Evolutionary conservation across 2,329 filamentous ascomycete species (phyloP).

Genomic region (Neurospora sp.): DNA sequence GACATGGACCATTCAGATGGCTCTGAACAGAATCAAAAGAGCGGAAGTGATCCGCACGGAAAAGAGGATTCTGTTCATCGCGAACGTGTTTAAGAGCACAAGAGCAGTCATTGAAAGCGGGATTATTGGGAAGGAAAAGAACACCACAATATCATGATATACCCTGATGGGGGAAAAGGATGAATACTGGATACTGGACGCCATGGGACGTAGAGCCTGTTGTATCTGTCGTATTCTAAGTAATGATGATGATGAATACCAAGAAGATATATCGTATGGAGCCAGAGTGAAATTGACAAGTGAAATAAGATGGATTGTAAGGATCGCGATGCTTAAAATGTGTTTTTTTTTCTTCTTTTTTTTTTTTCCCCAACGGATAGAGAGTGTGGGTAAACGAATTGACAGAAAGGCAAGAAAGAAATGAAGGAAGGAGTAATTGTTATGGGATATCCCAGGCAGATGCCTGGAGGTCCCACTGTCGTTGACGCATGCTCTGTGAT

Average conservation of each 20-base stretch:
- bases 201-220: background rate
- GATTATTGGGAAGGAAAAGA: background rate
- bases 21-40: background rate
- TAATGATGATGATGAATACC: background rate
- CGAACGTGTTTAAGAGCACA: background rate
- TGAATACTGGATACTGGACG: background rate
- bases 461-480: no score
- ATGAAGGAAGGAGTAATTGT: background rate
- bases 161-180: background rate
- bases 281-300: background rate
- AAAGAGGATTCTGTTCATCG: background rate
- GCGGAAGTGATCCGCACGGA: background rate
- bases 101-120: background rate
- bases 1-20: constrained; percentile 24
- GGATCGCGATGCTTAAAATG: background rate
- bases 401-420: background rate
- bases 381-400: background rate
- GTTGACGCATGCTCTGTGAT: no score
- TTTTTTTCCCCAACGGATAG: background rate
- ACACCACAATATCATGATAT: background rate
- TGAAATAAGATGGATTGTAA: background rate
- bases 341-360: background rate
- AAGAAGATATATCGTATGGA: background rate
- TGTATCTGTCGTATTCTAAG: background rate
- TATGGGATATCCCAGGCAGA: no score